Evolutionary conservation across 495 filamentous ascomycete genomes (phyloP).

Genomic region (Podospora didyma): DNA sequence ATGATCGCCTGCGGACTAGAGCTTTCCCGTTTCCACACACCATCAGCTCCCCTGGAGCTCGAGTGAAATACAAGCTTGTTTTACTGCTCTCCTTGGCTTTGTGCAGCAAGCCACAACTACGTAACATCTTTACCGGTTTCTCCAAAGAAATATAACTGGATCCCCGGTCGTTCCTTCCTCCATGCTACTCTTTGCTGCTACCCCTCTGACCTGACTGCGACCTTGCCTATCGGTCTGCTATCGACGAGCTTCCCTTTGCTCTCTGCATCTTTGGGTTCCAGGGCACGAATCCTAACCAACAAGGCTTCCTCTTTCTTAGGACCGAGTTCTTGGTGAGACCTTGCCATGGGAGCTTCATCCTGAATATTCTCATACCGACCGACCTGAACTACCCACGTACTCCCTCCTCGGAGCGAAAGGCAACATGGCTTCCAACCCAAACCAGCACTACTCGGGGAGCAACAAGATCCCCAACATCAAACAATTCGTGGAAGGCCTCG

Average conservation of each 20-base stretch:
- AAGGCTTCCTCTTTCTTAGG: too few species aligned
- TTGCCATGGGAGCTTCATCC: too few species aligned
- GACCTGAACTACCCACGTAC: too few species aligned
- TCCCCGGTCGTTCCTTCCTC: background rate
- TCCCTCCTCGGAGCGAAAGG: background rate
- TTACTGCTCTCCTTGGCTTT: too few species aligned
- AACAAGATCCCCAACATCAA: slow-evolving; percentile 86
- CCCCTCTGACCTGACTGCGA: background rate
- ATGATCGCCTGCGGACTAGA: too few species aligned
- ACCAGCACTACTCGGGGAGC: slow-evolving; percentile 56
- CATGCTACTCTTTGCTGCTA: background rate
- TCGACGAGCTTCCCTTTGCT: background rate
- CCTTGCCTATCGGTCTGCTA: background rate
- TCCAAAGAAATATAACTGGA: background rate
- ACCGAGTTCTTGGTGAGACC: too few species aligned
- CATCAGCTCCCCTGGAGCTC: background rate
- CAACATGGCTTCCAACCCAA: slow-evolving; percentile 22
- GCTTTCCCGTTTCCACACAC: background rate
- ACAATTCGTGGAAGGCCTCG: slow-evolving; percentile 74
- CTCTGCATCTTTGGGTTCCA: too few species aligned
- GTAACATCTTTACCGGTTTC: background rate
- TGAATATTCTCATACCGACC: too few species aligned
- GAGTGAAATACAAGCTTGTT: background rate
- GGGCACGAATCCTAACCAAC: too few species aligned
- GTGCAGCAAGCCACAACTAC: background rate